phyloP scores from a whole-genome alignment of 306 rosid genomes.

The Cucumis melo region DNA sequence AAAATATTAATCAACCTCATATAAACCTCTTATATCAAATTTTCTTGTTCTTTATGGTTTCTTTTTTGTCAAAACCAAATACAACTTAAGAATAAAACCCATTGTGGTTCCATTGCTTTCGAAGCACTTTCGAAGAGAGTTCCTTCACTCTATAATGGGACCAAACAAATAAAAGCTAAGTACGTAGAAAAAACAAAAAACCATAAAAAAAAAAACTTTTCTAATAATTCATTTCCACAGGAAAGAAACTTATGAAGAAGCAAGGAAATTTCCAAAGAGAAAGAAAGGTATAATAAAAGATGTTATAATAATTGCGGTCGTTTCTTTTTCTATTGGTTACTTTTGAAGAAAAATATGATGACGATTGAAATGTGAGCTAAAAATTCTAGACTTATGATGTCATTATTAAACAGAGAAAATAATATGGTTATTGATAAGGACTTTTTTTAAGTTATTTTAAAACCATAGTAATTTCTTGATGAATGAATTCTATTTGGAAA shows the following conservation, averaged over 20 bases:
- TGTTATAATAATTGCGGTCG: background rate
- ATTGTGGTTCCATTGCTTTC: background rate
- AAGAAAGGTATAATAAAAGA: background rate
- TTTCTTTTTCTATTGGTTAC: background rate
- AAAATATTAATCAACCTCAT: no score
- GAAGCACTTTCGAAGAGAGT: background rate
- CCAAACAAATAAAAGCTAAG: background rate
- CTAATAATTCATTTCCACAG: no score
- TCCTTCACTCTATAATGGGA: background rate
- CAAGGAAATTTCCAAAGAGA: background rate
- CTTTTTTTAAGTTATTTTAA: background rate
- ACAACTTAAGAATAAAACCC: no score
- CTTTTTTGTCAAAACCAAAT: no score
- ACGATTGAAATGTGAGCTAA: background rate
- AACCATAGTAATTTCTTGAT: background rate
- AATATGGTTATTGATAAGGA: background rate
- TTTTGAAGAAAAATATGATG: background rate
- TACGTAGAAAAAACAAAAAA: background rate
- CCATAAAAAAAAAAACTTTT: background rate
- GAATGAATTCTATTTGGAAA: background rate
- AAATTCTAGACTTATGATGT: background rate
- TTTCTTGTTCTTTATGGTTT: no score
- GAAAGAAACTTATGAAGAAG: background rate
- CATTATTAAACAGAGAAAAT: background rate
- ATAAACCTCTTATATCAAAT: no score